Evolutionary conservation across 306 rosid species (phyloP).

Genomic region (Prinsepia uniflora): DNA sequence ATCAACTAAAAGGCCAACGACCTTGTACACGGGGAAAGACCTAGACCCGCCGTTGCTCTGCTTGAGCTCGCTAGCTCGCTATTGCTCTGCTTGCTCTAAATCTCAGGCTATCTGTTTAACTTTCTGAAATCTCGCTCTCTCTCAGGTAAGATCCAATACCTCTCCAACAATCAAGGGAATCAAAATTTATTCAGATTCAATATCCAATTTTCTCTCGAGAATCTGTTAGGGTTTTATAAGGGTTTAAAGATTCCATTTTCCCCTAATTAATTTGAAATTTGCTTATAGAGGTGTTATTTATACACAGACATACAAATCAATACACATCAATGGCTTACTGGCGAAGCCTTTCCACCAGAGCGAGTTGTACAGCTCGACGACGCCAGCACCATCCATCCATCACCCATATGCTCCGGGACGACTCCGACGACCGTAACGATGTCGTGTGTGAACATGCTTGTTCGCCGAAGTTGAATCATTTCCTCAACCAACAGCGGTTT

Average conservation of each 20-base stretch:
- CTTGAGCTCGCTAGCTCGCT: neutral
- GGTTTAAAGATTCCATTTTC: constrained; percentile 14
- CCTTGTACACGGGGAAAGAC: neutral
- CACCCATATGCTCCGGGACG: constrained; percentile 39
- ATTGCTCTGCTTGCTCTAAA: neutral
- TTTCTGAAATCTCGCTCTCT: neutral
- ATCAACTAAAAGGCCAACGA: neutral
- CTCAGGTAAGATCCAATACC: neutral
- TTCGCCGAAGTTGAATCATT: constrained; percentile 29
- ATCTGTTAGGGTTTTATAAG: constrained; percentile 14
- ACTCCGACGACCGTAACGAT: constrained; percentile 30
- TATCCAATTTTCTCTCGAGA: neutral
- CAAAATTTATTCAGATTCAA: constrained; percentile 2
- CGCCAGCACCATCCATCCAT: constrained; percentile 59
- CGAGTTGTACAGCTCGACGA: constrained; percentile 44
- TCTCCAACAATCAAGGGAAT: neutral
- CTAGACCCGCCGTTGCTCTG: constrained; percentile 10
- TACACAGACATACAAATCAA: neutral
- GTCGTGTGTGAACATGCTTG: constrained; percentile 30
- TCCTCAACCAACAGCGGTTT: constrained; percentile 43
- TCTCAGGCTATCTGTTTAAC: neutral
- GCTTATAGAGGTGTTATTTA: neutral
- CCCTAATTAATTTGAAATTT: neutral
- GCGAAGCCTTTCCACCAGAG: constrained; percentile 62
- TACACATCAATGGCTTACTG: constrained; percentile 64